phyloP scores from a whole-genome alignment of 768 basidiomycete species.

The Mycena alexandri region DNA sequence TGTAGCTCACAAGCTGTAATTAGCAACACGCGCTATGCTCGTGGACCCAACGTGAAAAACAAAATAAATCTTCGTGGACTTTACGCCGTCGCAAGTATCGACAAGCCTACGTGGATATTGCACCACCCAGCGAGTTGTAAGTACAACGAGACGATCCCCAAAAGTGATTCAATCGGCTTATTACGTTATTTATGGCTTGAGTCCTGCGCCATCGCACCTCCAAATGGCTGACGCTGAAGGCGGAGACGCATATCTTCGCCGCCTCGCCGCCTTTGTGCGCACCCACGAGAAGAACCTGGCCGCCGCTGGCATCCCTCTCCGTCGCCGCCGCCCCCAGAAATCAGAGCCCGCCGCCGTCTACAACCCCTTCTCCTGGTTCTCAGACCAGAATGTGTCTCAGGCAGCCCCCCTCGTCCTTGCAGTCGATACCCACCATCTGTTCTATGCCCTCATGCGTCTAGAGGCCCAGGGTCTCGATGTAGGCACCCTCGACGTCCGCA shows the following conservation, averaged over 20 bases:
- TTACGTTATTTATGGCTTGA: not conserved
- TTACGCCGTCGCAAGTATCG: too few relatives aligned
- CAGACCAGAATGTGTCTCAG: constrained; percentile 47
- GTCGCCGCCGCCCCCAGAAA: constrained; percentile 60
- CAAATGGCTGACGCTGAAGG: constrained; percentile 58
- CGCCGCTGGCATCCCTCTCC: constrained; percentile 63
- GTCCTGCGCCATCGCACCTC: not conserved
- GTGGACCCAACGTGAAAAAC: too few relatives aligned
- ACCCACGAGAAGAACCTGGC: constrained; percentile 81
- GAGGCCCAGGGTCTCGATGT: constrained; percentile 84
- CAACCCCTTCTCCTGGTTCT: constrained; percentile 77
- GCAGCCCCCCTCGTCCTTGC: constrained; percentile 69
- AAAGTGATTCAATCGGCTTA: too few relatives aligned
- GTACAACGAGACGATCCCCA: too few relatives aligned
- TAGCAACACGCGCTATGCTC: too few relatives aligned
- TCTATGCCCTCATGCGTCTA: constrained; percentile 89
- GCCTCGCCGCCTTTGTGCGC: constrained; percentile 78
- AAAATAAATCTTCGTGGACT: too few relatives aligned
- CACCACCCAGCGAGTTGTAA: too few relatives aligned
- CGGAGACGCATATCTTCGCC: constrained; percentile 83
- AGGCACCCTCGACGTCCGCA: constrained; percentile 83
- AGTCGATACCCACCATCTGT: constrained; percentile 86
- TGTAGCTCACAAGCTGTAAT: too few relatives aligned
- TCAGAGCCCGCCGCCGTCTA: constrained; percentile 51
- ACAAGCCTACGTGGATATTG: too few relatives aligned